phyloP scores from a whole-genome alignment of 148 eudicot species.

The Spergularia bocconei region DNA sequence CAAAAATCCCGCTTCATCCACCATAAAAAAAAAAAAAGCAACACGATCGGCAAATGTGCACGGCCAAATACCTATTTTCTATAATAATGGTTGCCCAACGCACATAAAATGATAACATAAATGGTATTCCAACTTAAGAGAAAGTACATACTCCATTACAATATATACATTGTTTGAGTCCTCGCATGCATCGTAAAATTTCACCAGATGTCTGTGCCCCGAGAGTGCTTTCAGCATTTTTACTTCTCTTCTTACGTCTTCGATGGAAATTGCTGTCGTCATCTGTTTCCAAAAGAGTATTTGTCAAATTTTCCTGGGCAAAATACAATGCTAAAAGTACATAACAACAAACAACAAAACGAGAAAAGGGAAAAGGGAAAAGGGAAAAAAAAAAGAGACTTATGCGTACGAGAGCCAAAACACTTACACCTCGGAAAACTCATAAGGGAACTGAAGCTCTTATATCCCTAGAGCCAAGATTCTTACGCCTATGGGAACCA shows the following conservation, averaged over 20 bases:
- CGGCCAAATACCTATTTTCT: background rate
- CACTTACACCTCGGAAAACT: no score
- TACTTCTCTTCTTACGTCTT: constrained; percentile 75
- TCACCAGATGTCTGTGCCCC: constrained; percentile 63
- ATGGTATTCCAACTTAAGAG: constrained; percentile 1
- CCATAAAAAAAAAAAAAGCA: background rate
- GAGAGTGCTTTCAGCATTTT: constrained; percentile 63
- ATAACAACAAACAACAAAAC: background rate
- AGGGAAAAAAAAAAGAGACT: background rate
- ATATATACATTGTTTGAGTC: constrained; percentile 65
- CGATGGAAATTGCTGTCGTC: constrained; percentile 75
- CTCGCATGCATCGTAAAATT: constrained; percentile 71
- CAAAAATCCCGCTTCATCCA: constrained; percentile 4
- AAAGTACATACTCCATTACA: constrained; percentile 66
- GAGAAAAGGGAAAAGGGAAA: background rate
- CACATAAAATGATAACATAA: constrained; percentile 3
- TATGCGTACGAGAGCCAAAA: no score
- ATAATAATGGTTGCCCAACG: background rate
- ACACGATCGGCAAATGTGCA: constrained; percentile 3
- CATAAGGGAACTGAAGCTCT: no score
- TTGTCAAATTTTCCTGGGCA: background rate
- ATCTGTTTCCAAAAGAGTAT: constrained; percentile 39
- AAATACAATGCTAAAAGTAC: background rate
- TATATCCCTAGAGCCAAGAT: no score
- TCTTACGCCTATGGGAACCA: no score